Evolutionary conservation across 345 rosid species (phyloP).

Genomic region (Arabidopsis arenosa): DNA sequence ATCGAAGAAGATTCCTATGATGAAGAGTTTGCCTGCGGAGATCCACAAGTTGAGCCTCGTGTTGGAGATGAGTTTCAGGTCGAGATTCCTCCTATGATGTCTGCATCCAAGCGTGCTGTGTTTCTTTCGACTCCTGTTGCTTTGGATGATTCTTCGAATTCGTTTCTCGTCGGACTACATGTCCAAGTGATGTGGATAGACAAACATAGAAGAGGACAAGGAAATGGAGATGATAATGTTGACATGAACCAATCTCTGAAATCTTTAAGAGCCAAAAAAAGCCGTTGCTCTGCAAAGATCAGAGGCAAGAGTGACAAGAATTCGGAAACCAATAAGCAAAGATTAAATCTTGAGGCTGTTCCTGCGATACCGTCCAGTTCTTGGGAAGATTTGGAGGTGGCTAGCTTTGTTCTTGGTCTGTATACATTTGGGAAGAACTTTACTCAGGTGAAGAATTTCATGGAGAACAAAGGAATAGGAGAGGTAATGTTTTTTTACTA

Average conservation of each 20-base stretch:
- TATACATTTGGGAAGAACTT: slow-evolving; percentile 67
- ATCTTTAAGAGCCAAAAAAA: slow-evolving; percentile 48
- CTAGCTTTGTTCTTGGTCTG: slow-evolving; percentile 63
- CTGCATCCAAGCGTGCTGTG: slow-evolving; percentile 48
- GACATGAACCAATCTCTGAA: slow-evolving; percentile 47
- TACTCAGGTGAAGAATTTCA: slow-evolving; percentile 52
- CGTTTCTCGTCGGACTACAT: slow-evolving; percentile 59
- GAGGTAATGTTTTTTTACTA: slow-evolving; percentile 63
- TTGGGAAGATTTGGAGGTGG: slow-evolving; percentile 60
- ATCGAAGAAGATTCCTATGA: slow-evolving; percentile 45
- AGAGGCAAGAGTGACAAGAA: slow-evolving; percentile 35
- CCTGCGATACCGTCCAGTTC: slow-evolving; percentile 45
- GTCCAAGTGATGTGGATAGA: slow-evolving; percentile 57
- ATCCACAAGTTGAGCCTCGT: slow-evolving; percentile 59
- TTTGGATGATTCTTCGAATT: slow-evolving; percentile 48
- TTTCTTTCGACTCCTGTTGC: slow-evolving; percentile 53
- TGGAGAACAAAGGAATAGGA: slow-evolving; percentile 57
- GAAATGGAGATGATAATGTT: slow-evolving; percentile 37
- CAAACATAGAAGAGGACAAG: slow-evolving; percentile 28
- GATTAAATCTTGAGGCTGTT: slow-evolving; percentile 42
- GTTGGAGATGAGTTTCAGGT: slow-evolving; percentile 71
- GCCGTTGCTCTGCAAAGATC: slow-evolving; percentile 46
- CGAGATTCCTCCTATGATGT: slow-evolving; percentile 64
- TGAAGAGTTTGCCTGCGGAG: slow-evolving; percentile 55
- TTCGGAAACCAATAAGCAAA: slow-evolving; percentile 46